These are phyloP conservation scores for Aureobasidium mangrovei DNA, from an alignment of 2,329 filamentous ascomycete species.

Conservation along the genomic window DNA sequence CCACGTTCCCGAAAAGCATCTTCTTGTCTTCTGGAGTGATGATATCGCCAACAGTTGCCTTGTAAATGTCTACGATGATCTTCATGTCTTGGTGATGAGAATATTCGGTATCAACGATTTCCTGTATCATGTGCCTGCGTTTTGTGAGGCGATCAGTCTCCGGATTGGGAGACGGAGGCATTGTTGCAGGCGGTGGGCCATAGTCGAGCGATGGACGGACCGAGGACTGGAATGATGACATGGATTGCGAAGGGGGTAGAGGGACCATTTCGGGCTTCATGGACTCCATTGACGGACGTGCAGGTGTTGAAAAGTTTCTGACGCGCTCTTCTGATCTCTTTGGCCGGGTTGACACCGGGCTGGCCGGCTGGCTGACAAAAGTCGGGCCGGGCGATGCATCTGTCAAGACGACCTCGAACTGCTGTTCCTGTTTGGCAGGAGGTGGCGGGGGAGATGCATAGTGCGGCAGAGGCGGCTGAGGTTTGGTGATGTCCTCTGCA, in stretches of 20 bases:
- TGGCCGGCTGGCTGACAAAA: slow-evolving; percentile 5
- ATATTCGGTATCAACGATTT: slow-evolving; percentile 86
- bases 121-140: slow-evolving; percentile 77
- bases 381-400: slow-evolving; percentile 3
- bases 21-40: slow-evolving; percentile 79
- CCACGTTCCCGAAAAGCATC: slow-evolving; percentile 83
- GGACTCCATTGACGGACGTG: slow-evolving; percentile 15
- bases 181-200: slow-evolving; percentile 17
- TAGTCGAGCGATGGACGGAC: slow-evolving; percentile 10
- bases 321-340: slow-evolving; percentile 2
- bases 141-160: slow-evolving; percentile 65
- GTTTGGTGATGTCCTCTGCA: slow-evolving; percentile 22
- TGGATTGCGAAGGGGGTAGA: slow-evolving; percentile 23
- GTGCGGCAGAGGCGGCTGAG: slow-evolving; percentile 35
- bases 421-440: slow-evolving; percentile 17
- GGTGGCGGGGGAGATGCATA: slow-evolving; percentile 42
- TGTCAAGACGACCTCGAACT: slow-evolving; percentile 9
- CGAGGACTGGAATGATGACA: slow-evolving; percentile 26
- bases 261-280: slow-evolving; percentile 15
- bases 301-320: slow-evolving; percentile 10
- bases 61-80: slow-evolving; percentile 95
- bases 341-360: not conserved
- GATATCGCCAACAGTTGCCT: slow-evolving; percentile 70
- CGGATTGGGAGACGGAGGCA: slow-evolving; percentile 21
- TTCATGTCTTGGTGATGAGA: slow-evolving; percentile 93